Evolutionary conservation across 768 basidiomycete species (phyloP), one percentile per base, ranked within the genome.

Genomic region (Suillus alpinus): DNA sequence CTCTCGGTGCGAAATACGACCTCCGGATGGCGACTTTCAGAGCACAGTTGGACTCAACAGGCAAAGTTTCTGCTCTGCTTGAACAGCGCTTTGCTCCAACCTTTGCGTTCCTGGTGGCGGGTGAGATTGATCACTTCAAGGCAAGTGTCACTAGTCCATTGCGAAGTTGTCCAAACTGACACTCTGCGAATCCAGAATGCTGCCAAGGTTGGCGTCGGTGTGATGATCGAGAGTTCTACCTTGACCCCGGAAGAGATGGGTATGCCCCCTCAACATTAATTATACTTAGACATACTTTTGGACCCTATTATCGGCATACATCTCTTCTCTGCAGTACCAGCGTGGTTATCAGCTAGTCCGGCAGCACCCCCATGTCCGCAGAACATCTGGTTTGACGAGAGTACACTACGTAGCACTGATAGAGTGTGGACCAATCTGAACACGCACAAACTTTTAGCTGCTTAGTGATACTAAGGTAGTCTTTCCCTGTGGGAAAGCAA

Each of bases 61-160:
- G 96, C 49, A 99, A 98, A 76, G 92, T 98, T 32, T 91, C 93
- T 51, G 95, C 95, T 63, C 75, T 95, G 68, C 85, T 98, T 23
- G 97, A 99, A 76, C 96, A 98, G 76, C 86, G 95, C 58, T 94
- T 98, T 73, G 92, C 93, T 13, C 97, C 97, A 4, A 86, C 92
- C 9, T 98, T 99, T 71, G 87, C 94, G 14, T 97, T 99, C 83
- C 75, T 95, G 67, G 87, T 99, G 50, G 85, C 93, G 18, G 97
- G 97, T 10, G 97, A 99, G 81, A 94, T 99, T 66, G 97, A 99
- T 75, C 97, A 99, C 83, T 90, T 94, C 81, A 98, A 95, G 88
- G 95, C 93, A 67, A 63, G 77, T 60, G 26, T 59, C 7, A 65
- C 49, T 4, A 44, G 5, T 57, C 59, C 53, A 16, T 57, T 18